Evolutionary conservation across 805 yeast species (phyloP), one percentile per base, ranked within the genome.

Genomic region (Priceomyces medius): DNA sequence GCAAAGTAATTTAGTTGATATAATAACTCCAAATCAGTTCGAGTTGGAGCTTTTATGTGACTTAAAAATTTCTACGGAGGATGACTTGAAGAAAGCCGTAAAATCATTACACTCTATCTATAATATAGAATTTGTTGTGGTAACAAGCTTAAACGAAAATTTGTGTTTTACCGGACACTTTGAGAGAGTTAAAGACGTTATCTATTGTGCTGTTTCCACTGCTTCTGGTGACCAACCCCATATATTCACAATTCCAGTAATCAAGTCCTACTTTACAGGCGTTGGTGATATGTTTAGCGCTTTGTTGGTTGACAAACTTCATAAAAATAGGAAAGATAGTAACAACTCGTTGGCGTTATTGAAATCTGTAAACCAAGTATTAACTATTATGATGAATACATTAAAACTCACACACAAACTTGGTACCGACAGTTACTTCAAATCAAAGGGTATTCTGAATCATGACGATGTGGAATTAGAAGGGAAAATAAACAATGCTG

Each of bases 251-350:
- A 73, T 85, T 10, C 84, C 86, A 2, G 68, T 73, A 26, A 76
- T 88, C 31, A 79, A 83, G 41, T 82, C 91, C 4, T 88, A 91
- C 59, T 91, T 90, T 64, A 88, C 97, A 0, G 98, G 98, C 1
- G 96, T 93, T 0, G 98, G 98, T 5, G 98, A 90, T 55, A 63
- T 90, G 31, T 90, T 91, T 53, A 83, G 96, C 0, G 91, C 96
- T 0, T 60, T 90, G 29, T 59, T 89, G 23, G 51, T 87, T 4
- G 95, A 85, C 59, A 75, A 86, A 49, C 65, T 82, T 20, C 67
- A 61, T 50, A 58, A 58, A 1, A 53, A 51, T 27, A 31, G 49
- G 4, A 31, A 28, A 17, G 13, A 18, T 13, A 12, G 16, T 14
- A 20, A n/a, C 13, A 26, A 17, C 24, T 31, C 35, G 3, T 20